phyloP scores from a whole-genome alignment of 2,329 filamentous ascomycete genomes.

The Colletotrichum trifolii region DNA sequence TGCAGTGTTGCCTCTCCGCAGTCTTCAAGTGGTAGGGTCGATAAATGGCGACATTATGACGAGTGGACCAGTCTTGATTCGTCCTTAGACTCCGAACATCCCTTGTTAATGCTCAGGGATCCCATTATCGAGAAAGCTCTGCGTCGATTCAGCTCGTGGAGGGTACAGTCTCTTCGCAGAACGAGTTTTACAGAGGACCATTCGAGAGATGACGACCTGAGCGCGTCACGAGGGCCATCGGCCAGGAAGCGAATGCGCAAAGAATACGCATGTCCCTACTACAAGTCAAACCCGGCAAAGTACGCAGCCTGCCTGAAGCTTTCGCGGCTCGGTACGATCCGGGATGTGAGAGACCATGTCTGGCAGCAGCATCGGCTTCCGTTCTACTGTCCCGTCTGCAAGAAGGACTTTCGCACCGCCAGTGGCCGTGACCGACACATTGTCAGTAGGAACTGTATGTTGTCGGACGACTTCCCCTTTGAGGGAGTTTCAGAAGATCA shows the following conservation, averaged over 20 bases:
- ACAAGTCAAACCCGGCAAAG: background rate
- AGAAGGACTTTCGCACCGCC: background rate
- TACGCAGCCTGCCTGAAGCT: constrained; percentile 1
- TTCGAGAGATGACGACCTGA: too few relatives aligned
- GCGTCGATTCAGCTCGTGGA: background rate
- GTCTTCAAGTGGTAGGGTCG: too few relatives aligned
- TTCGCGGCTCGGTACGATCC: background rate
- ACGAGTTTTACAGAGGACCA: background rate
- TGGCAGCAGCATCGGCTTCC: constrained; percentile 8
- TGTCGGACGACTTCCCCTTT: background rate
- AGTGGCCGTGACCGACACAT: constrained; percentile 3
- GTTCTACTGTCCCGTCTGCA: constrained; percentile 17
- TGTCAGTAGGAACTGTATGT: background rate
- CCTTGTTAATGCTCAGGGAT: background rate
- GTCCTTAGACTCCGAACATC: background rate
- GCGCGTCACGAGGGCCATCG: too few relatives aligned
- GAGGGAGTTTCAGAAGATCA: constrained; percentile 13
- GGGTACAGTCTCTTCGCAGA: background rate
- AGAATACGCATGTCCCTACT: constrained; percentile 10
- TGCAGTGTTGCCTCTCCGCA: too few relatives aligned
- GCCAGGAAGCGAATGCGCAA: background rate
- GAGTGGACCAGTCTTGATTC: background rate
- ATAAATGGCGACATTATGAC: background rate
- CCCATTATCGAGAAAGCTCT: background rate
- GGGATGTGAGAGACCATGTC: constrained; percentile 6